Evolutionary conservation across 1,284 basidiomycete genomes (phyloP).

Genomic region (Xerocomus minutiporus): DNA sequence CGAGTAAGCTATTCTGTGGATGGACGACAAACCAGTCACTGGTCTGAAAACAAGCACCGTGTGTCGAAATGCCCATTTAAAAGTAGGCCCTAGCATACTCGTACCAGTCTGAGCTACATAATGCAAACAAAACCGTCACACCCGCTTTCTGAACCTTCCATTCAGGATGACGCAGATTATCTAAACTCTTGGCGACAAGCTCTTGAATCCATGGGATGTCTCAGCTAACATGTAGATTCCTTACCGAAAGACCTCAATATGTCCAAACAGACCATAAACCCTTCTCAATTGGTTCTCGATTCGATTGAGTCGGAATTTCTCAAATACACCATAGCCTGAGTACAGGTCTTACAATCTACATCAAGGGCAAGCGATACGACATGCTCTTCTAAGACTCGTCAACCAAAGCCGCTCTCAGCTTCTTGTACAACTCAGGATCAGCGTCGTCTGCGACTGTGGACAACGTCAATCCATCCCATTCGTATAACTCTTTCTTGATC

Average conservation of each 20-base stretch:
- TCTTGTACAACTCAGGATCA: not conserved
- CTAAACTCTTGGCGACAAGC: conserved; percentile 15
- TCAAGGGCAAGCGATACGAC: not conserved
- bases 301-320: no score
- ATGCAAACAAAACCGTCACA: conserved; percentile 21
- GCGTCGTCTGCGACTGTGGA: conserved; percentile 24
- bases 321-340: no score
- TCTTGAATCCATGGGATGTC: conserved; percentile 2
- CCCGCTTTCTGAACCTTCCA: conserved; percentile 27
- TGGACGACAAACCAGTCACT: not conserved
- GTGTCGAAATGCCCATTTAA: not conserved
- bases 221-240: not conserved
- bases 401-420: not conserved
- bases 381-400: not conserved
- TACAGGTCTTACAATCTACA: no score
- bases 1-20: not conserved
- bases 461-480: conserved; percentile 16
- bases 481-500: conserved; percentile 17
- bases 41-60: not conserved
- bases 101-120: conserved; percentile 23
- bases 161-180: not conserved
- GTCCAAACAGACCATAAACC: conserved; percentile 6
- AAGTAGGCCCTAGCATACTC: not conserved
- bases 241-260: not conserved
- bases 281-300: no score